Evolutionary conservation across 371 early-diverging fungal genomes (phyloP), one percentile per base, ranked within the genome.

Genomic region (Batrachochytrium dendrobatidis): DNA sequence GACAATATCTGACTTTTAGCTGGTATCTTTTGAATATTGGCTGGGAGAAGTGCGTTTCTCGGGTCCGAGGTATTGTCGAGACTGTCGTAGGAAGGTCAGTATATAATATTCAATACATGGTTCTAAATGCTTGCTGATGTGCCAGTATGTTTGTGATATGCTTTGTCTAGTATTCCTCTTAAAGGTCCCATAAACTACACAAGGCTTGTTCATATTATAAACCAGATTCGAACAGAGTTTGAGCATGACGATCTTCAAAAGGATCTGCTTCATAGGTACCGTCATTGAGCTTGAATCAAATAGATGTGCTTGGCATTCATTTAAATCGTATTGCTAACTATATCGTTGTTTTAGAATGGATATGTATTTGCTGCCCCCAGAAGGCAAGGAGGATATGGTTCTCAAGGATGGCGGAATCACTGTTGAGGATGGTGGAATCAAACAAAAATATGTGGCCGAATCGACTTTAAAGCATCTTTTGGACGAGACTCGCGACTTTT

Each of bases 21-120:
- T 95, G 92, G 91, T 94, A 89, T 86, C 67, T 96, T 33, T 67
- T 96, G 63, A 89, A 96, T 69, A 81, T 83, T 58, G 95, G 94
- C 0, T 92, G 93, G 91, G 84, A 80, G 58, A 54, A 63, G n/a
- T 81, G 83, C 60, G 82, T 85, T 53, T 77, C 71, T 33, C 69
- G 77, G 35, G 85, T 95, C 8, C 68, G 75, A 20, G 67, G 65
- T 4, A 88, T 86, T 0, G 87, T 91, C 3, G 77, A 86, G 53
- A 74, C 82, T 31, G 68, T 80, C 12, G 55, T 91, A 52, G 81
- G 82, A 53, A 64, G 76, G 90, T 88, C 75, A 64, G 51, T 33
- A 26, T 39, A 15, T 39, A 20, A 20, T 20, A 15, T 15, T 39
- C 39, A 20, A 15, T 15, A 20, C 39, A 15, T 39, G 15, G 20